Evolutionary conservation across 495 filamentous ascomycete species (phyloP).

Genomic region (Hyaloscypha hepaticicola): DNA sequence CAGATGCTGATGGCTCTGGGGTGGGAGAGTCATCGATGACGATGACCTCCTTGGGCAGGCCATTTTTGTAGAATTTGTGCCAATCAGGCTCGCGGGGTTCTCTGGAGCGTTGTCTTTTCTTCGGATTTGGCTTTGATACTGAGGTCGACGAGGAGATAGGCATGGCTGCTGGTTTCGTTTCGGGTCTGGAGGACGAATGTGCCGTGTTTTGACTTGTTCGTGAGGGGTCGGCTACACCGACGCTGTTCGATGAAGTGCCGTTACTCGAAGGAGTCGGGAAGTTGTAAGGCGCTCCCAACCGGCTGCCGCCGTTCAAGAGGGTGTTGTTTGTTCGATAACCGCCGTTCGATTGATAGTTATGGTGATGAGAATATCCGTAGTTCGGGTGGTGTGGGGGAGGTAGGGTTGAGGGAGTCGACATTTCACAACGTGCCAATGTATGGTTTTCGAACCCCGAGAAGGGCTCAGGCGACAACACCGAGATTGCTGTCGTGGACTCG

Average conservation of each 20-base stretch:
- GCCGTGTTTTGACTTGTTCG: conserved; percentile 23
- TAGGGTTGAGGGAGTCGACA: conserved; percentile 84
- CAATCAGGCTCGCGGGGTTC: conserved; percentile 64
- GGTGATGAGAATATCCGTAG: conserved; percentile 69
- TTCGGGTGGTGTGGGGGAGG: conserved; percentile 60
- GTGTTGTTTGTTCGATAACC: conserved; percentile 27
- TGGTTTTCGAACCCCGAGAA: conserved; percentile 24
- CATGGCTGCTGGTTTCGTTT: conserved; percentile 36
- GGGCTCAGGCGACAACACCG: conserved; percentile 21
- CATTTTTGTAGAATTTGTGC: conserved; percentile 89
- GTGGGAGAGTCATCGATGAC: conserved; percentile 82
- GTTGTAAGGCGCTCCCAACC: conserved; percentile 31
- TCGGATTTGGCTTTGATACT: conserved; percentile 33
- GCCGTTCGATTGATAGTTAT: conserved; percentile 52
- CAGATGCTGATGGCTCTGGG: conserved; percentile 24
- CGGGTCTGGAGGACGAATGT: conserved; percentile 20
- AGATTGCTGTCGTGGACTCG: conserved; percentile 7
- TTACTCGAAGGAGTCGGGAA: conserved; percentile 31
- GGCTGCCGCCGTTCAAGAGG: conserved; percentile 31
- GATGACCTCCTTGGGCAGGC: conserved; percentile 89
- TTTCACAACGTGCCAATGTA: conserved; percentile 39
- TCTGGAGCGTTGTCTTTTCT: conserved; percentile 55
- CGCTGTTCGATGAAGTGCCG: conserved; percentile 24
- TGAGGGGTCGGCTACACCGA: conserved; percentile 25
- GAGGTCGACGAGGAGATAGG: conserved; percentile 33